Percentiles rank a stretch among this genome's conserved stretches.
phyloP scores from a whole-genome alignment of 73 alveolate genomes.

The Paramecium octaurelia region DNA sequence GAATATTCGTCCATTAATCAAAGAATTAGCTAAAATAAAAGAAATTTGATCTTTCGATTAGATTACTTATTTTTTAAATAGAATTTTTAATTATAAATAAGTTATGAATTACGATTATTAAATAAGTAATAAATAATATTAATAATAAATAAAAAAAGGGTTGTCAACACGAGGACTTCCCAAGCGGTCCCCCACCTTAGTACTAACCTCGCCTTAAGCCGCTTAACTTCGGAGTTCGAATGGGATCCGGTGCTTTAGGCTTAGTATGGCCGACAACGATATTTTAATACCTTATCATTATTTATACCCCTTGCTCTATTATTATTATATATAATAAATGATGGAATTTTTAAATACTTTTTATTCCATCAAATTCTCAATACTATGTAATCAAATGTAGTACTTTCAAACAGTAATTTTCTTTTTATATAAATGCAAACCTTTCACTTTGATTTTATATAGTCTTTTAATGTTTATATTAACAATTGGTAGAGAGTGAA shows the following conservation, averaged over 20 bases:
- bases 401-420: too few species aligned
- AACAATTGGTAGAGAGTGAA: too few species aligned
- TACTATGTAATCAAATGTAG: too few species aligned
- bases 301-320: slow-evolving; percentile 92
- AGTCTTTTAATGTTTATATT: too few species aligned
- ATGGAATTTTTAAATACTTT: not conserved
- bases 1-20: slow-evolving; percentile 81
- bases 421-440: too few species aligned
- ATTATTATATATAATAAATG: not conserved
- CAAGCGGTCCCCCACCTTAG: slow-evolving; percentile 99
- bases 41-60: not conserved
- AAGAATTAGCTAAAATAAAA: slow-evolving; percentile 68
- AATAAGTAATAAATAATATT: too few species aligned
- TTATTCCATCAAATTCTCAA: not conserved
- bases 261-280: slow-evolving; percentile 97
- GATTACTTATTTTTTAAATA: not conserved
- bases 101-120: too few species aligned
- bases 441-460: too few species aligned
- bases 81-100: not conserved
- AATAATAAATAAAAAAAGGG: slow-evolving; percentile 58
- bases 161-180: slow-evolving; percentile 95
- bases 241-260: slow-evolving; percentile 99
- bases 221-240: slow-evolving; percentile 99
- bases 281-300: not conserved
- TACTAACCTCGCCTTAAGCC: slow-evolving; percentile 98